A percentile compares a stretch with the other conserved stretches of the same genome.
phyloP scores from a whole-genome alignment of 371 early-diverging fungal genomes.

The Rhizopus sp. region DNA sequence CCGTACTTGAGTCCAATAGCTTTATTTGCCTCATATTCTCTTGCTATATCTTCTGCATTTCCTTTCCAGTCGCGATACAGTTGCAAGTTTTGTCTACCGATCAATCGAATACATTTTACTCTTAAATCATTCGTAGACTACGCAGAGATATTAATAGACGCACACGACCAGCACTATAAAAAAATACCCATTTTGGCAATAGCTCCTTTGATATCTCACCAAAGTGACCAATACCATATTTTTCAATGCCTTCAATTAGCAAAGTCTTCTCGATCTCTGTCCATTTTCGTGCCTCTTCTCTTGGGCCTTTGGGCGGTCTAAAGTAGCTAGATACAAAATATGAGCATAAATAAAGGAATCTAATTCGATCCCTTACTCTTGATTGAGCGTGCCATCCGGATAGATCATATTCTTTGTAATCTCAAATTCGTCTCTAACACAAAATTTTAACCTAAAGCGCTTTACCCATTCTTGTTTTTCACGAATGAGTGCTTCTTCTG shows the following conservation, averaged over 20 bases:
- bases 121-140: constrained; percentile 83
- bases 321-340: constrained; percentile 64
- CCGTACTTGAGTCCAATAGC: constrained; percentile 75
- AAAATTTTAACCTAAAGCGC: constrained; percentile 80
- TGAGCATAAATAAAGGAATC: not conserved
- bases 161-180: not conserved
- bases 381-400: constrained; percentile 82
- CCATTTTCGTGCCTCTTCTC: constrained; percentile 76
- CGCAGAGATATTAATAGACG: not conserved
- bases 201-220: constrained; percentile 80
- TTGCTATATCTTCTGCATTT: constrained; percentile 63
- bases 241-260: constrained; percentile 81
- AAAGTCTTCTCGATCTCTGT: constrained; percentile 75
- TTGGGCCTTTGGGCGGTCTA: constrained; percentile 69
- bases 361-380: constrained; percentile 62
- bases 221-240: constrained; percentile 88
- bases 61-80: constrained; percentile 88
- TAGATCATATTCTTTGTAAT: constrained; percentile 81
- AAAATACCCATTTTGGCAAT: constrained; percentile 79
- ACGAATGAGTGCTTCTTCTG: constrained; percentile 9
- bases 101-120: constrained; percentile 80
- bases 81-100: constrained; percentile 89
- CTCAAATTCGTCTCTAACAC: constrained; percentile 78
- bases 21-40: constrained; percentile 81
- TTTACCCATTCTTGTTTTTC: constrained; percentile 80